phyloP scores from a whole-genome alignment of 768 basidiomycete genomes.

The Naematelia encephala region DNA sequence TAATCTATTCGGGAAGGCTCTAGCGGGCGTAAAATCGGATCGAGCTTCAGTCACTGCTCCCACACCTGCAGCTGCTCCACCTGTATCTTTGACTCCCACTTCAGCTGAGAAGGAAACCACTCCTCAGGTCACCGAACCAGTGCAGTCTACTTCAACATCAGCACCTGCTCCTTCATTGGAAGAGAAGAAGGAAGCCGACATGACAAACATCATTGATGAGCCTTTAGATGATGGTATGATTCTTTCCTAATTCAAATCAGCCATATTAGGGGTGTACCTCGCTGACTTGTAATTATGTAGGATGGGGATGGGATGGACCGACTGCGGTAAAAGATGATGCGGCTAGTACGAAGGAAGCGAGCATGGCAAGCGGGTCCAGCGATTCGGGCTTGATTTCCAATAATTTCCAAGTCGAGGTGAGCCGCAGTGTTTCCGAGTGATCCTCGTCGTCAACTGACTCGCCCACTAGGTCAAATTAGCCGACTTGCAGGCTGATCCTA shows the following conservation, averaged over 20 bases:
- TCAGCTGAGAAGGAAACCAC: background rate
- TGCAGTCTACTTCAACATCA: background rate
- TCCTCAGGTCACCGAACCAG: background rate
- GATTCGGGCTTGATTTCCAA: conserved; percentile 35
- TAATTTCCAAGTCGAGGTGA: conserved; percentile 41
- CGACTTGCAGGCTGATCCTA: conserved; percentile 90
- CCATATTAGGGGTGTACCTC: background rate
- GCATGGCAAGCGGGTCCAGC: conserved; percentile 8
- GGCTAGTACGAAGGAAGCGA: background rate
- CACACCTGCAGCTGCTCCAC: conserved; percentile 8
- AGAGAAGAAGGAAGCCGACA: conserved; percentile 7
- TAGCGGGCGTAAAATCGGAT: conserved; percentile 35
- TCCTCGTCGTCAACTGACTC: background rate
- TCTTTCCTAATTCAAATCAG: background rate
- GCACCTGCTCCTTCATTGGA: background rate
- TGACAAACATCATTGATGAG: conserved; percentile 11
- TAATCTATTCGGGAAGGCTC: conserved; percentile 33
- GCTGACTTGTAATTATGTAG: too few relatives aligned
- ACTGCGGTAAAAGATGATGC: background rate
- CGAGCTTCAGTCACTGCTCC: conserved; percentile 10
- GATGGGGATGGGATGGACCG: background rate
- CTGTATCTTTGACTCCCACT: too few relatives aligned
- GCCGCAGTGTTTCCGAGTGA: conserved; percentile 1
- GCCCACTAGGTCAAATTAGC: conserved; percentile 78
- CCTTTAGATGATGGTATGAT: background rate